Evolutionary conservation across 257 asterid species (phyloP).

Genomic region (Solanum piurae): DNA sequence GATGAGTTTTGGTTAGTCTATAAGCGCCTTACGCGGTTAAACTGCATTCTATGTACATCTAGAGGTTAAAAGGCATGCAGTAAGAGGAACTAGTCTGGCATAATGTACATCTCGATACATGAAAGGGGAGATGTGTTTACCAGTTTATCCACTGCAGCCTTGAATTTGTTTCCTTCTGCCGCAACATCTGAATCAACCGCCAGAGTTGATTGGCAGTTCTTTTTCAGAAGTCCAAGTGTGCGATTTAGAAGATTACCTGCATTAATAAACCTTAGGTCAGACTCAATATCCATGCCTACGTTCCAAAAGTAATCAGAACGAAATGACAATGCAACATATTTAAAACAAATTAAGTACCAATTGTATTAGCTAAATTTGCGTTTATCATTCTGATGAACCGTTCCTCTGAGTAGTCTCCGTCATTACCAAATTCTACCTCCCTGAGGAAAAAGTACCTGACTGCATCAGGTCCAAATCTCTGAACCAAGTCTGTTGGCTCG

Average conservation of each 20-base stretch:
- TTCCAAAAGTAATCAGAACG: not conserved
- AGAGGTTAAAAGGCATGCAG: not conserved
- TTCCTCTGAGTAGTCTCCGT: conserved; percentile 94
- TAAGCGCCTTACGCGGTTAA: not conserved
- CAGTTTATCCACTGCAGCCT: conserved; percentile 70
- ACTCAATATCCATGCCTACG: not conserved
- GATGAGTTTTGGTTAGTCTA: not conserved
- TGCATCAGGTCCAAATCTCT: conserved; percentile 84
- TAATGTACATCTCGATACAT: not conserved
- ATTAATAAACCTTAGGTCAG: not conserved
- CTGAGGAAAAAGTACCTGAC: conserved; percentile 92
- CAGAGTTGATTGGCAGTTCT: conserved; percentile 76
- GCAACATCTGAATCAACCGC: conserved; percentile 64
- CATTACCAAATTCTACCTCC: conserved; percentile 93
- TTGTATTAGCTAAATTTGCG: conserved; percentile 91
- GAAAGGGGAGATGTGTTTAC: conserved; percentile 20
- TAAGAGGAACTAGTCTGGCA: not conserved
- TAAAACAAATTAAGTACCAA: conserved; percentile 38
- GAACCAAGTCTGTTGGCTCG: conserved; percentile 84
- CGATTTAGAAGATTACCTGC: conserved; percentile 97
- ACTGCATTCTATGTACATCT: not conserved
- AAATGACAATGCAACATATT: not conserved
- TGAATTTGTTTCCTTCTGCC: conserved; percentile 62
- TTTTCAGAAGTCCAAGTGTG: conserved; percentile 83
- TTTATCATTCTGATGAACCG: conserved; percentile 78